phyloP scores from a whole-genome alignment of 805 yeast species.

The Candida insectorum region DNA sequence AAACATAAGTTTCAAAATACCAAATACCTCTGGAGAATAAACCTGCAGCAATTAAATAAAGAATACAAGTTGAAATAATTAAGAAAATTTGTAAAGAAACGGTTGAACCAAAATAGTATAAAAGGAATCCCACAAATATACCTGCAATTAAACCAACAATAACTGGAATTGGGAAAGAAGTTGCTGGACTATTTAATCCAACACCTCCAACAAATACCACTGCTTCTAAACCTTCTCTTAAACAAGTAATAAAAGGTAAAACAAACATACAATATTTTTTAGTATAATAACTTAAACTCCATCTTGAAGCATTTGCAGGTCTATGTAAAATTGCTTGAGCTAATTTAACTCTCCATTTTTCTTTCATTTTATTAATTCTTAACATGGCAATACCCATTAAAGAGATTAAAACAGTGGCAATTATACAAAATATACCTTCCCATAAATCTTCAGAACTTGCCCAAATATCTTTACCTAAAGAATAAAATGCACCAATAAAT shows the following conservation, averaged over 20 bases:
- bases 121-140: constrained; percentile 57
- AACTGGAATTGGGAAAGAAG: constrained; percentile 91
- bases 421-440: constrained; percentile 93
- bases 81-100: constrained; percentile 85
- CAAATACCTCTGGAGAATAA: constrained; percentile 91
- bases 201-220: constrained; percentile 47
- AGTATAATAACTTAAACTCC: constrained; percentile 29
- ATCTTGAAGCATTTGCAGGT: constrained; percentile 54
- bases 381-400: constrained; percentile 96
- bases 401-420: constrained; percentile 87
- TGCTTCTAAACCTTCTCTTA: constrained; percentile 85
- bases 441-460: constrained; percentile 85
- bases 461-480: constrained; percentile 80
- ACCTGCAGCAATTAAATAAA: constrained; percentile 89
- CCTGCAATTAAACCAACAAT: constrained; percentile 84
- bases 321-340: constrained; percentile 73
- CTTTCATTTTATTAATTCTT: constrained; percentile 93
- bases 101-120: constrained; percentile 80
- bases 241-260: constrained; percentile 83
- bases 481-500: constrained; percentile 90
- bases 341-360: constrained; percentile 93
- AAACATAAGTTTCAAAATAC: constrained; percentile 74
- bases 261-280: constrained; percentile 84
- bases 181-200: constrained; percentile 32
- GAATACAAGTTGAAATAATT: constrained; percentile 80